Evolutionary conservation across 2,329 filamentous ascomycete species (phyloP).

Genomic region (Colletotrichum aenigma): DNA sequence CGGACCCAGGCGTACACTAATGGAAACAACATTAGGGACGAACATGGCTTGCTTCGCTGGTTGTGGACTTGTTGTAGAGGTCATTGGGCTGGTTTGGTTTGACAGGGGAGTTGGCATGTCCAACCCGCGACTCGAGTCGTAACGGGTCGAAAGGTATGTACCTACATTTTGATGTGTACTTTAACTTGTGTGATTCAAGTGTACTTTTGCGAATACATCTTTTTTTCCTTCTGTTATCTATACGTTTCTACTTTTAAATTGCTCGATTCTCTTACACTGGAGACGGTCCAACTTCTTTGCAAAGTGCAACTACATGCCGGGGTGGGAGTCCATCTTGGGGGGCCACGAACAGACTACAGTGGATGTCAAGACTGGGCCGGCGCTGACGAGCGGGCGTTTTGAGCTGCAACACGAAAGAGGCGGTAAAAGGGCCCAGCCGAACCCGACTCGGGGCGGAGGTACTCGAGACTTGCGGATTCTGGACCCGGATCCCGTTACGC

Average conservation of each 20-base stretch:
- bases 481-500: not conserved
- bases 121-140: not conserved
- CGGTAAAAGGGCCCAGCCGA: not conserved
- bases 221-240: not conserved
- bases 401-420: slow-evolving; percentile 16
- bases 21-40: slow-evolving; percentile 5
- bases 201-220: not conserved
- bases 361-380: not conserved
- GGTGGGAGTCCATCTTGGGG: not conserved
- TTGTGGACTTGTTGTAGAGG: not conserved
- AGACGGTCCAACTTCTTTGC: not conserved
- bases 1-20: not conserved
- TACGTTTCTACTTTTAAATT: not conserved
- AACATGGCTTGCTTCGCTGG: not conserved
- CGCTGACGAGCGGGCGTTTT: slow-evolving; percentile 17
- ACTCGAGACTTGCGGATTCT: not conserved
- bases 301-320: not conserved
- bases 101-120: not conserved
- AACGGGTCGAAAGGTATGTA: not conserved
- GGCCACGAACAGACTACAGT: not conserved
- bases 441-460: not conserved
- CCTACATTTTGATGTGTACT: not conserved
- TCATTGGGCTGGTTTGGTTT: not conserved
- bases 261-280: not conserved
- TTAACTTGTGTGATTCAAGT: not conserved